Evolutionary conservation across 495 filamentous ascomycete species (phyloP), one percentile per base, ranked within the genome.

Genomic region (Hyaloscypha variabilis): DNA sequence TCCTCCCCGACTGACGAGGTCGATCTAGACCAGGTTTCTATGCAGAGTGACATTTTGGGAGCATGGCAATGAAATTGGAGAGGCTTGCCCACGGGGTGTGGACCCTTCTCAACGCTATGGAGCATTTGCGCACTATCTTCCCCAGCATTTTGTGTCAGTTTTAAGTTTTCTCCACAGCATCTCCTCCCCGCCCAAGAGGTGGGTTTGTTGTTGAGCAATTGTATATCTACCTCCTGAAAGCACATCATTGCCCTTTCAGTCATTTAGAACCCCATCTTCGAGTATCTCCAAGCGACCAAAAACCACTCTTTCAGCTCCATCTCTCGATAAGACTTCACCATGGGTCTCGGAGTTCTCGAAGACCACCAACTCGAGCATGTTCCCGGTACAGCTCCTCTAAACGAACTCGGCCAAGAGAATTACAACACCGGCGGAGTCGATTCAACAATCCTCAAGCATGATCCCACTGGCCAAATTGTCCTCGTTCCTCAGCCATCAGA

Each of bases 291-390:
- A 13, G 13, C 13, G 19, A 11, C 39, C 39, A 19, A 4, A 10
- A 46, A 46, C 6, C 2, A n/a, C n/a, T 2, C 28, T n/a, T 24
- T n/a, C 11, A 6, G n/a, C 11, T 21, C 29, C 5, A 10, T 24
- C 34, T 17, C 57, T 23, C 21, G 5, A 23, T 19, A 19, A 59
- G 4, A 6, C 24, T 21, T 59, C 59, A 74, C 14, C 42, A 91
- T 91, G 88, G 84, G 83, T 21, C 81, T 91, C 59, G 88, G 88
- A 14, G 81, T 91, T 31, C 72, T 90, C 31, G 81, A 89, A 66
- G 82, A 88, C 69, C 77, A 64, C 29, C 78, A 80, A 60, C 75
- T 82, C 8, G 77, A 82, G 59, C 80, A 85, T 70, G 86, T 90
- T 34, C 87, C 88, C 24, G 88, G 88, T 86, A 76, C 72, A n/a